These are phyloP conservation scores for Arachnopeziza araneosa DNA, from an alignment of 2,329 filamentous ascomycete genomes.

Conservation along the genomic window DNA sequence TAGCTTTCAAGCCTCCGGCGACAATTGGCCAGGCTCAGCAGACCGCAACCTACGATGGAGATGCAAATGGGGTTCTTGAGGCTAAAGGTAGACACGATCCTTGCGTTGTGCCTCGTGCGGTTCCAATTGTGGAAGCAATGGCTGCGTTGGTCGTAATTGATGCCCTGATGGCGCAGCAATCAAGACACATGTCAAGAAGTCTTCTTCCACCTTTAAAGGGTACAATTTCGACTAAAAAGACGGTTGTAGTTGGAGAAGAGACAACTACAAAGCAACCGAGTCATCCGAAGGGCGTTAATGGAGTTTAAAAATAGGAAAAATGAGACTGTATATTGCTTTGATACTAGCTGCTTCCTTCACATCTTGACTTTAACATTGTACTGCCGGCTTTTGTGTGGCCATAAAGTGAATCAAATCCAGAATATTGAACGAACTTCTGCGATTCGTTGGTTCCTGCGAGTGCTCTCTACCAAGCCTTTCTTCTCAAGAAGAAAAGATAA, in stretches of 20 bases:
- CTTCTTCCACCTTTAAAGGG: conserved; percentile 28
- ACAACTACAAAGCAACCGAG: not conserved
- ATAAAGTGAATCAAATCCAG: too few relatives aligned
- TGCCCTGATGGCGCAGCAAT: conserved; percentile 76
- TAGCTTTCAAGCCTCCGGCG: conserved; percentile 91
- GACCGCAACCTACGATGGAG: conserved; percentile 73
- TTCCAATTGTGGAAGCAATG: conserved; percentile 90
- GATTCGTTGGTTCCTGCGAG: too few relatives aligned
- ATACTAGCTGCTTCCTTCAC: too few relatives aligned
- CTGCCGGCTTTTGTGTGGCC: too few relatives aligned
- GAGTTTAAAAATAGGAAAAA: not conserved
- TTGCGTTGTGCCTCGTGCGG: conserved; percentile 74
- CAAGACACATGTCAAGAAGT: conserved; percentile 43
- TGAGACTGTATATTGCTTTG: too few relatives aligned
- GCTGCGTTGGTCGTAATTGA: conserved; percentile 83
- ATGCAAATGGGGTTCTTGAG: conserved; percentile 65
- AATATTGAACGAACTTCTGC: too few relatives aligned
- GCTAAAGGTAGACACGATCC: conserved; percentile 95
- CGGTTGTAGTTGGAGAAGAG: not conserved
- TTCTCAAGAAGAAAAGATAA: too few relatives aligned
- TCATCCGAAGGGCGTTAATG: not conserved
- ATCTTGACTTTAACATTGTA: too few relatives aligned
- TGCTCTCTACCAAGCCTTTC: too few relatives aligned
- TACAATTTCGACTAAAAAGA: not conserved
- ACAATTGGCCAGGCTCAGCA: conserved; percentile 87